phyloP scores from a whole-genome alignment of 495 filamentous ascomycete genomes.

The Tuber umbilicatum region DNA sequence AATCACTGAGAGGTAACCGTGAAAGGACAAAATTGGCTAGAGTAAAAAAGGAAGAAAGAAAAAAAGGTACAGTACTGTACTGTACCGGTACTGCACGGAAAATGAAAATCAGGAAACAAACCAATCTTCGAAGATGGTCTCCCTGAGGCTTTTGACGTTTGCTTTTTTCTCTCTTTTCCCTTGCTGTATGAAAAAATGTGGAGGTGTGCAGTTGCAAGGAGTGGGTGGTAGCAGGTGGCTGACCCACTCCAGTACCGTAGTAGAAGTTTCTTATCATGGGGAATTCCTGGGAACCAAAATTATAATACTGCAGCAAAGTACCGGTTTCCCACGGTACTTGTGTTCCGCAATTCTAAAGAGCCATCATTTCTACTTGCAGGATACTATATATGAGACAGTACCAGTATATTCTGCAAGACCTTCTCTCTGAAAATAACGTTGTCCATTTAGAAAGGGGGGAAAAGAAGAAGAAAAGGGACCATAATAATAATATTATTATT shows the following conservation, averaged over 20 bases:
- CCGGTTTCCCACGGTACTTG: not conserved
- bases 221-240: not conserved
- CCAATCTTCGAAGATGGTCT: not conserved
- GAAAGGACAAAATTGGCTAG: not conserved
- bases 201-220: not conserved
- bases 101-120: slow-evolving; percentile 11
- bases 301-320: not conserved
- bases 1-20: not conserved
- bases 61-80: slow-evolving; percentile 9
- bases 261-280: not conserved
- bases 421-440: not conserved
- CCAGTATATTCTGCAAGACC: not conserved
- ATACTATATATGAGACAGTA: not conserved
- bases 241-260: not conserved
- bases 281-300: not conserved
- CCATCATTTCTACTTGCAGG: not conserved
- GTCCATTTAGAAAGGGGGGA: not conserved
- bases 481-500: too few species aligned
- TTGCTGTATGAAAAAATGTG: not conserved
- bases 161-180: not conserved
- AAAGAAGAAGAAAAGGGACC: not conserved
- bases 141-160: not conserved
- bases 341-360: not conserved
- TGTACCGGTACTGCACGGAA: slow-evolving; percentile 5
- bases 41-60: not conserved